A percentile compares a stretch with the other conserved stretches of the same genome.
Evolutionary conservation across 345 rosid genomes (phyloP).

Genomic region (Pugionium dolabratum): DNA sequence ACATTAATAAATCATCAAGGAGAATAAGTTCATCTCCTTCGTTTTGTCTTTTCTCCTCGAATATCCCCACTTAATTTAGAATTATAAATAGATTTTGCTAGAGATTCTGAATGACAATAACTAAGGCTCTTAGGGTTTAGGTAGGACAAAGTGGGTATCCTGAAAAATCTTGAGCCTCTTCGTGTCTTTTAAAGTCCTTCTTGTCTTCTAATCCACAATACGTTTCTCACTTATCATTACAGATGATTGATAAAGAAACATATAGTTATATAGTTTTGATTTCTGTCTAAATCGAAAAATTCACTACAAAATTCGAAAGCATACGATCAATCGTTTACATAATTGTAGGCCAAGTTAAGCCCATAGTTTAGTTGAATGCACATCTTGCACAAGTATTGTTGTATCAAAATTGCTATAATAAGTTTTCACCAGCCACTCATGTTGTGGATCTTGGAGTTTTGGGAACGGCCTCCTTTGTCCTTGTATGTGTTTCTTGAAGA

Average conservation of each 20-base stretch:
- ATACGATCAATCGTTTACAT: too few species aligned
- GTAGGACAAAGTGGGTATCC: slow-evolving; percentile 66
- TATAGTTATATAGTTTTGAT: too few species aligned
- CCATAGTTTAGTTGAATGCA: too few species aligned
- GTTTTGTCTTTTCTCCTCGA: too few species aligned
- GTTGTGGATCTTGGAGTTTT: slow-evolving; percentile 46
- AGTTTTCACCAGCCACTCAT: slow-evolving; percentile 48
- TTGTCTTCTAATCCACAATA: slow-evolving; percentile 53
- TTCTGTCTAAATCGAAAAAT: too few species aligned
- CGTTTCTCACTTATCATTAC: slow-evolving; percentile 42
- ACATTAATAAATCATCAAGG: slow-evolving; percentile 43
- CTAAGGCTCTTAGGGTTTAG: slow-evolving; percentile 68
- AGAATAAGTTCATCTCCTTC: slow-evolving; percentile 78
- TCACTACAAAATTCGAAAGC: too few species aligned
- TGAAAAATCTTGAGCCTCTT: slow-evolving; percentile 85
- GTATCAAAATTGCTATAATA: too few species aligned
- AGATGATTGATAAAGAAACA: too few species aligned
- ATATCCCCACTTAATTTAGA: slow-evolving; percentile 4
- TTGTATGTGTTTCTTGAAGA: too few species aligned
- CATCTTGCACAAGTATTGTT: too few species aligned
- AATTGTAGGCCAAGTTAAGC: too few species aligned
- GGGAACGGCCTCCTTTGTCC: slow-evolving; percentile 64
- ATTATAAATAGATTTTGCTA: slow-evolving; percentile 29
- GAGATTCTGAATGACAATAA: slow-evolving; percentile 17
- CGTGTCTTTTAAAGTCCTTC: slow-evolving; percentile 67